Base-by-base conservation (phyloP, 352 stramenopile species). In the Globisporangium megalacanthum region DNA sequence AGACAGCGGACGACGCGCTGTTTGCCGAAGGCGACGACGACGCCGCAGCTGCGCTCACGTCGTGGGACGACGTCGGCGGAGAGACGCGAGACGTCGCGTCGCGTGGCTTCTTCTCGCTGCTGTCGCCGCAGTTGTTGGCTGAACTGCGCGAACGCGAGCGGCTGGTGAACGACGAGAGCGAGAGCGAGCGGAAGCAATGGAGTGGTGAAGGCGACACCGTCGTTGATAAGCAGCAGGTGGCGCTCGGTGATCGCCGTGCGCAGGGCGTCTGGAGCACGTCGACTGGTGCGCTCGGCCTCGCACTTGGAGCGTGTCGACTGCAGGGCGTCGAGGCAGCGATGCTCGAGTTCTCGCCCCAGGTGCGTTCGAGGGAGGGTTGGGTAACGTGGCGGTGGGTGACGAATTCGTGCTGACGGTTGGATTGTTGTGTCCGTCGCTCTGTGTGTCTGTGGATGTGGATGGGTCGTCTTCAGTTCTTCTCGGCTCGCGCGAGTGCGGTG, bases 211-310 rank as follows among this genome's bases (percentile, higher is more conserved):
- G 14, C 35, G 14, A 19, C 54, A 44, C 8, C 35, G 44, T 20
- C 17, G n/a, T 14, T 9, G 19, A 15, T 25, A 29, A 58, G 4
- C 66, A 75, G 17, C 47, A 59, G 20, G 70, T 69, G 58, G 53
- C 65, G 17, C 54, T 75, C n/a, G 70, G 72, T 17, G 51, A 70
- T 25, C 74, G 71, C 25, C 80, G 82, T 47, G 70, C 66, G 3
- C 75, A 79, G 45, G 79, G 80, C 33, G 68, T 91, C 14, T 93
- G 80, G 83, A 93, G 69, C 49, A 86, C 77, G 6, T 58, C 80
- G 0, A 73, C 68, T 0, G 80, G 80, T 2, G 68, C 79, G 1
- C 66, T 93, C 46, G 80, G 77, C 0, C 56, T 88, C 9, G 73
- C 65, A 17, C 62, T 91, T 36, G 70, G 72, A 3, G 70, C 74